These are phyloP conservation scores for Backusella psychrophila DNA, from an alignment of 192 early-diverging fungal species.

Conservation along the genomic window DNA sequence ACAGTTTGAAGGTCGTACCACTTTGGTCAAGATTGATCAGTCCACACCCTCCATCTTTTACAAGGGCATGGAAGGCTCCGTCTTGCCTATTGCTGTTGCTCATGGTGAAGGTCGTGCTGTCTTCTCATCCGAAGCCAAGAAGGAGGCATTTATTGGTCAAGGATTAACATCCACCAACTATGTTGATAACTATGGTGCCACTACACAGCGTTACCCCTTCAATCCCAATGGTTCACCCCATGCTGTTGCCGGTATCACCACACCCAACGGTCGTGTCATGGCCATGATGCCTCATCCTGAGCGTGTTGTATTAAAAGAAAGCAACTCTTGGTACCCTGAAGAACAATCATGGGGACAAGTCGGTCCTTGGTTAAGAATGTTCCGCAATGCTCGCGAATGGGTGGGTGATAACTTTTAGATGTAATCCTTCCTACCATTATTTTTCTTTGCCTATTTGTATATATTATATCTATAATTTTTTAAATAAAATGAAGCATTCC, in stretches of 20 bases:
- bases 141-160: constrained; percentile 38
- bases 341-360: constrained; percentile 62
- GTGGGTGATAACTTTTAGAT: constrained; percentile 44
- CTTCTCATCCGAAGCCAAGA: constrained; percentile 53
- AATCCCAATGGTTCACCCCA: constrained; percentile 94
- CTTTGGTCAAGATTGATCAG: constrained; percentile 63
- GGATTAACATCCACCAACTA: constrained; percentile 71
- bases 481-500: not conserved
- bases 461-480: not conserved
- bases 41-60: constrained; percentile 73
- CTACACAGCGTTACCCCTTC: constrained; percentile 83
- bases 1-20: constrained; percentile 94
- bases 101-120: constrained; percentile 96
- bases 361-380: constrained; percentile 91
- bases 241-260: constrained; percentile 87
- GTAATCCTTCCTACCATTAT: not conserved
- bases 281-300: constrained; percentile 99
- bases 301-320: constrained; percentile 76
- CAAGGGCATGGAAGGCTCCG: constrained; percentile 85
- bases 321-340: constrained; percentile 87
- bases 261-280: constrained; percentile 84
- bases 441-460: not conserved
- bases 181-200: constrained; percentile 83
- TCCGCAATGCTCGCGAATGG: constrained; percentile 91
- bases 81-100: constrained; percentile 91